These are phyloP conservation scores for Solanum ossicruentum DNA, from an alignment of 257 asterid species.

Conservation along the genomic window DNA sequence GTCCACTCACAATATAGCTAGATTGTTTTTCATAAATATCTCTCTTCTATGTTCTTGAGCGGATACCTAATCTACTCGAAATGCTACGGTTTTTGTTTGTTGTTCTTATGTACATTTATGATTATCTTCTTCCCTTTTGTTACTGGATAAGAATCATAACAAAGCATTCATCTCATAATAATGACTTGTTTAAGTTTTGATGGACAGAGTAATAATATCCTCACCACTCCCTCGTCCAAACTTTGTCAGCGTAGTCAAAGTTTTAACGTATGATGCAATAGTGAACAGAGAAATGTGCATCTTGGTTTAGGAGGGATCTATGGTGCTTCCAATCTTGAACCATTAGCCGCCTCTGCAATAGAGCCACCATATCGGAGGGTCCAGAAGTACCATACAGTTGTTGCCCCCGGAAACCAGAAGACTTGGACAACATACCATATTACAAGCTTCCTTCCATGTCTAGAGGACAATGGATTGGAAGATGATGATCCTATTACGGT, in stretches of 20 bases:
- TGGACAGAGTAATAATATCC: background rate
- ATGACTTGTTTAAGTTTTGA: background rate
- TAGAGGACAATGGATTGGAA: background rate
- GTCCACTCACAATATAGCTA: background rate
- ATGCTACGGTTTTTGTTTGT: background rate
- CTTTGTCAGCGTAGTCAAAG: background rate
- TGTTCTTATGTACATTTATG: background rate
- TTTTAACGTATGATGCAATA: no score
- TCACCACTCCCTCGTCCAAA: background rate
- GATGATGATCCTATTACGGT: background rate
- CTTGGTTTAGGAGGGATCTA: background rate
- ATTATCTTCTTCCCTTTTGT: no score
- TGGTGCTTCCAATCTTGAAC: background rate
- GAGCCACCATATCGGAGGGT: background rate
- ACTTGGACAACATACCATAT: background rate
- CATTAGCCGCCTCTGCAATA: background rate
- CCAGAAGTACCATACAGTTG: background rate
- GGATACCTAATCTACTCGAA: background rate
- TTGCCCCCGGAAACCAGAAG: background rate
- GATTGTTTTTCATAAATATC: background rate
- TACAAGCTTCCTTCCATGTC: background rate
- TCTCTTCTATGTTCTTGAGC: background rate
- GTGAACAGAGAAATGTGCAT: background rate
- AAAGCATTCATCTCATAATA: background rate
- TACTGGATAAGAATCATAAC: background rate